Conservation (phyloP, 164 flowering plant genomes). For the Pachysandra terminalis region DNA sequence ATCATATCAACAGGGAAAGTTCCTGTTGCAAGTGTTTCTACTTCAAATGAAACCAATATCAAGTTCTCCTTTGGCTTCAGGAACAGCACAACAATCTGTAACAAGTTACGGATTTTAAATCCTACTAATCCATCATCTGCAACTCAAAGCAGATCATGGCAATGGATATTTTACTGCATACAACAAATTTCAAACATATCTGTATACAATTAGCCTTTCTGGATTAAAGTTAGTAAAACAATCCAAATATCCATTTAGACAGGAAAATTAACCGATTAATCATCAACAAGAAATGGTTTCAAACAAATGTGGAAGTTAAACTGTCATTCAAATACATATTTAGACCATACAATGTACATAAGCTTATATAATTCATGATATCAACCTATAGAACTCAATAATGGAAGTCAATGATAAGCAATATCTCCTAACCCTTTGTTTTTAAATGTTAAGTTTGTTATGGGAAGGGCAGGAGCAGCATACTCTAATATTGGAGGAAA, state of each 20-base stretch:
- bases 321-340: conserved; percentile 3
- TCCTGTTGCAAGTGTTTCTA: conserved; percentile 46
- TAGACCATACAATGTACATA: conserved; percentile 10
- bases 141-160: not conserved
- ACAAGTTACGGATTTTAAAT: not conserved
- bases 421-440: not conserved
- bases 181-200: not conserved
- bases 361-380: conserved; percentile 6
- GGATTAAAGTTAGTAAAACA: not conserved
- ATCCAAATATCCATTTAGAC: not conserved
- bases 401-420: not conserved
- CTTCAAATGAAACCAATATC: conserved; percentile 23
- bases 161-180: not conserved
- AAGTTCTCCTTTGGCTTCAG: not conserved
- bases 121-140: not conserved
- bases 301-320: not conserved
- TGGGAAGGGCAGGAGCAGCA: conserved; percentile 4
- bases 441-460: not conserved
- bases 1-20: conserved; percentile 44
- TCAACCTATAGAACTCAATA: not conserved
- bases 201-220: not conserved
- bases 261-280: not conserved
- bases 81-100: conserved; percentile 1
- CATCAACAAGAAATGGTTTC: not conserved
- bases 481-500: not conserved